Evolutionary conservation across 106 monocot species (phyloP).

Genomic region (Platanthera zijinensis): DNA sequence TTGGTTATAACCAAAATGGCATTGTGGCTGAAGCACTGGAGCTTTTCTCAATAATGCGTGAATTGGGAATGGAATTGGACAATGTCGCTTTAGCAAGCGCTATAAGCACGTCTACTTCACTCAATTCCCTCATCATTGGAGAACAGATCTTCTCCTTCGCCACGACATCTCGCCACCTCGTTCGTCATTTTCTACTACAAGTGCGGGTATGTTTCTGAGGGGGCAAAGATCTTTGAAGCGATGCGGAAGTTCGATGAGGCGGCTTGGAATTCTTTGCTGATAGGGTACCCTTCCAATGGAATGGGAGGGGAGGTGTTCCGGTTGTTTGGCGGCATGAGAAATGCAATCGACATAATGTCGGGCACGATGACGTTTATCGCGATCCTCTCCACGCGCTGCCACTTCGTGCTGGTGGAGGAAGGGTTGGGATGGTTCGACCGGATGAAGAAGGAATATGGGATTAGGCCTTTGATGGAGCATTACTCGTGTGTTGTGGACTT

Average conservation of each 20-base stretch:
- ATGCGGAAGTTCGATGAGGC: constrained; percentile 40
- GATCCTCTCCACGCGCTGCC: constrained; percentile 61
- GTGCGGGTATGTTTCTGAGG: constrained; percentile 38
- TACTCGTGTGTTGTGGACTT: constrained; percentile 60
- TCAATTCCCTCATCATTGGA: constrained; percentile 33
- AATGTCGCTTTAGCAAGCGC: constrained; percentile 51
- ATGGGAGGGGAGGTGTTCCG: constrained; percentile 41
- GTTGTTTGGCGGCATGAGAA: constrained; percentile 53
- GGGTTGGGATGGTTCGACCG: constrained; percentile 49
- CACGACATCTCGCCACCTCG: constrained; percentile 32
- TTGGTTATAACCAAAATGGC: constrained; percentile 62
- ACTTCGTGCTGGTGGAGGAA: constrained; percentile 58
- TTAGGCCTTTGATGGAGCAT: constrained; percentile 54
- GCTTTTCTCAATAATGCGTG: constrained; percentile 56
- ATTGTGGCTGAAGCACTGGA: constrained; percentile 32
- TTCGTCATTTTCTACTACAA: constrained; percentile 80
- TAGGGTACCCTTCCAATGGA: constrained; percentile 68
- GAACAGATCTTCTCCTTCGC: constrained; percentile 53
- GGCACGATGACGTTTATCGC: constrained; percentile 55
- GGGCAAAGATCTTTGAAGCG: constrained; percentile 31
- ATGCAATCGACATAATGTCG: constrained; percentile 4
- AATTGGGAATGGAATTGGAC: constrained; percentile 27
- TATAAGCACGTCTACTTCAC: constrained; percentile 46
- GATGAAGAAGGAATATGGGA: constrained; percentile 41
- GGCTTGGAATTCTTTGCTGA: constrained; percentile 75